These are phyloP conservation scores for Mycena capillaripes DNA, from an alignment of 768 basidiomycete species.

Conservation along the genomic window DNA sequence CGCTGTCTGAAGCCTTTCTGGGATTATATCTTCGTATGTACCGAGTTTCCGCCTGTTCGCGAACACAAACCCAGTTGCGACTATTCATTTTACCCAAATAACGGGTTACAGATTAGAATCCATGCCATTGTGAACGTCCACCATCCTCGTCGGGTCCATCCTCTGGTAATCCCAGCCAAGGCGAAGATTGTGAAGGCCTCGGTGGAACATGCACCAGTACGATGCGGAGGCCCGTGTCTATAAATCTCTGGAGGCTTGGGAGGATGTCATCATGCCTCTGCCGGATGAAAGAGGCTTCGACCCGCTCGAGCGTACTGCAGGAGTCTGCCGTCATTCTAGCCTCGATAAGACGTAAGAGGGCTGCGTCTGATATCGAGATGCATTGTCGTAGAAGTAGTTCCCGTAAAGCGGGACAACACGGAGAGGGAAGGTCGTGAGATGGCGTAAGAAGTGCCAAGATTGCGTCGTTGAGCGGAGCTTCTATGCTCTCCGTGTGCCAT, in stretches of 20 bases:
- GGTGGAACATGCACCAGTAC: not conserved
- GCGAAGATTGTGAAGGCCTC: not conserved
- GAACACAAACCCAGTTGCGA: too few species aligned
- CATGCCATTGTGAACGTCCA: too few species aligned
- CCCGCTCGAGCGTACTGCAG: not conserved
- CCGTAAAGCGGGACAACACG: not conserved
- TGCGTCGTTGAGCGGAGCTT: too few species aligned
- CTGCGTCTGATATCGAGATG: not conserved
- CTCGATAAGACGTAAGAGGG: not conserved
- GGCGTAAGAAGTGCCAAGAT: too few species aligned
- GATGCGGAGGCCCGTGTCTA: not conserved
- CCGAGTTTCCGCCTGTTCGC: too few species aligned
- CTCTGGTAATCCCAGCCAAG: not conserved
- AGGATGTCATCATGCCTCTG: not conserved
- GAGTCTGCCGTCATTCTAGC: not conserved
- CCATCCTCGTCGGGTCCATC: too few species aligned
- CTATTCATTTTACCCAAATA: too few species aligned
- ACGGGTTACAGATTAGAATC: too few species aligned
- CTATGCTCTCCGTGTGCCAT: too few species aligned
- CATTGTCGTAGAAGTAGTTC: not conserved
- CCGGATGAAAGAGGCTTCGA: not conserved
- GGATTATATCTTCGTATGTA: too few species aligned
- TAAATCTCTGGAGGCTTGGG: not conserved
- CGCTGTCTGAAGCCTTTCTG: too few species aligned
- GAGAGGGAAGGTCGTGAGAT: not conserved